Conservation (phyloP, 495 filamentous ascomycete species). For the Penicillium egyptiacum region DNA sequence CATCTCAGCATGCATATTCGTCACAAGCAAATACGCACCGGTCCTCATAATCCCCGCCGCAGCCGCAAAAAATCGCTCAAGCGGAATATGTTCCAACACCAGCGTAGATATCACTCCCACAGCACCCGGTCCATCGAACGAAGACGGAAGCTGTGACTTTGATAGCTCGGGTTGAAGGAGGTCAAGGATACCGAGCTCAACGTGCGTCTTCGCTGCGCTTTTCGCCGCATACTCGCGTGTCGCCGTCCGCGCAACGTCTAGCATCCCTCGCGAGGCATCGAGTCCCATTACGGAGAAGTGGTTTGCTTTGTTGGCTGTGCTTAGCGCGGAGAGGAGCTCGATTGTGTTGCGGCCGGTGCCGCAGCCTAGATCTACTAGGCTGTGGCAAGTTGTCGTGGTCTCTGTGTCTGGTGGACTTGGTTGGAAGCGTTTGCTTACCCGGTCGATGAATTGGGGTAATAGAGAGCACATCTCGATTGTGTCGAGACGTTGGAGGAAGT, state of each 20-base stretch:
- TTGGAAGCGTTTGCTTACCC: conserved; percentile 21
- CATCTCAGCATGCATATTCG: conserved; percentile 76
- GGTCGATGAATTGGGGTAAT: conserved; percentile 53
- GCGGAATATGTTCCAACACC: conserved; percentile 67
- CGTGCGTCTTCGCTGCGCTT: neutral
- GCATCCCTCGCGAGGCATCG: conserved; percentile 55
- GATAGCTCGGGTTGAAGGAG: conserved; percentile 33
- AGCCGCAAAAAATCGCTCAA: conserved; percentile 55
- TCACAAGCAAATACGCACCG: conserved; percentile 59
- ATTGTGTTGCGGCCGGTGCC: conserved; percentile 70
- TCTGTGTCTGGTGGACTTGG: conserved; percentile 10
- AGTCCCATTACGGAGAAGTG: conserved; percentile 43
- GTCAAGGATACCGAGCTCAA: conserved; percentile 28
- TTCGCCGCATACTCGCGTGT: conserved; percentile 10
- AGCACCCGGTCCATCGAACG: conserved; percentile 24
- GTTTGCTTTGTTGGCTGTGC: neutral
- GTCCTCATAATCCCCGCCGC: conserved; percentile 47
- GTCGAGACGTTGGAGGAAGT: conserved; percentile 72
- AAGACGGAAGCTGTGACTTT: conserved; percentile 11
- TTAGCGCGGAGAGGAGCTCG: conserved; percentile 45
- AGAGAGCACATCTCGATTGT: conserved; percentile 54
- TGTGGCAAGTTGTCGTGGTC: conserved; percentile 46
- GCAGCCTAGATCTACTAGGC: conserved; percentile 54
- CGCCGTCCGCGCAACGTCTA: conserved; percentile 51
- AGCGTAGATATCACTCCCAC: conserved; percentile 62